Evolutionary conservation across 169 alveolate species (phyloP), one percentile per base, ranked within the genome.

Genomic region (Cryptosporidium sp.): DNA sequence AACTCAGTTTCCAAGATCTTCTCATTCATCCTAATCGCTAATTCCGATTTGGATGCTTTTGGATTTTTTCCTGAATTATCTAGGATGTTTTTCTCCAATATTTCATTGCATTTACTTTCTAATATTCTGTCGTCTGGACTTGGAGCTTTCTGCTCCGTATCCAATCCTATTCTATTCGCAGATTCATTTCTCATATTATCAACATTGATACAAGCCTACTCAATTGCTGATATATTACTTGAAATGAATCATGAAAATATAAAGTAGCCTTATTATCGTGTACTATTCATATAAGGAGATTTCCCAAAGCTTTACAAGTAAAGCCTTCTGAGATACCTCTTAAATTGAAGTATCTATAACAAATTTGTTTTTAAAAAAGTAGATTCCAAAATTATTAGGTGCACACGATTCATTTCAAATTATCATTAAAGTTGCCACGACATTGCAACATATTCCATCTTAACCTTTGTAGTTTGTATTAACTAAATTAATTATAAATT

Each of bases 111-210:
- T 6, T 65, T 23, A 65, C 1, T 65, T 65, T 35, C 50, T 65
- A 29, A 21, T 29, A 31, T 5, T 5, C 6, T 29, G 2, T 14
- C 51, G 7, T 65, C 18, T 31, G 16, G 5, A 37, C 10, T 33
- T n/a, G 10, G 4, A 65, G 41, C 48, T 55, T 26, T 55, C 26
- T 65, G 41, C 10, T 31, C 16, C 14, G 71, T 31, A 39, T 65
- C 26, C 71, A 65, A n/a, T 37, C 16, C 23, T 33, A 26, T 37
- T n/a, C 26, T n/a, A 37, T 65, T 65, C 50, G 31, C 29, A 0
- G 71, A 31, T 65, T 65, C 71, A 65, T 65, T n/a, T 65, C 71
- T 65, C 71, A 65, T 65, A 65, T 65, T 65, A 65, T 65, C 71
- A 65, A 65, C 71, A 65, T 65, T 65, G 71, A 65, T 21, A 16